Base-by-base conservation (phyloP, 1,284 basidiomycete genomes). In the Moesziomyces globuligerus region DNA sequence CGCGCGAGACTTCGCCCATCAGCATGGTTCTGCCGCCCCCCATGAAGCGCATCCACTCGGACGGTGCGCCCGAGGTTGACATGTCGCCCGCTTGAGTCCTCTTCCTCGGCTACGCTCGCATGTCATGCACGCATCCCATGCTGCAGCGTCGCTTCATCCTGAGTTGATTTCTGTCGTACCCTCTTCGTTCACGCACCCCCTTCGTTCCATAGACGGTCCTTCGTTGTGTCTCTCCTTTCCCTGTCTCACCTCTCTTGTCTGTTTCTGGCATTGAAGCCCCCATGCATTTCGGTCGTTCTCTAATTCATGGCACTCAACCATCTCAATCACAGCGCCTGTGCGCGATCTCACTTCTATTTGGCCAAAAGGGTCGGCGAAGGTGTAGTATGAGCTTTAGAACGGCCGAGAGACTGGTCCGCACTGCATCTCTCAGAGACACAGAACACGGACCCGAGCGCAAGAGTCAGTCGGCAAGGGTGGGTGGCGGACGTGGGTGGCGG, bases 1-100 rank as follows among this genome's bases (percentile, higher is more conserved):
- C 53, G 20, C 25, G 68, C 38, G 68, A 71, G 26, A 60, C 57
- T 6, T 61, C 56, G 24, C 68, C 68, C 7, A 58, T 51, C 62
- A 66, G 51, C 51, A 71, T 71, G 62, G 57, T 66, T 9, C 55
- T 71, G 13, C 68, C 68, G 20, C 68, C 68, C 8, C 68, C 68
- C 9, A 66, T 71, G 62, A 61, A 58, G 51, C 46, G 62, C 21
- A 55, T 57, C 32, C 58, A 58, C 13, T 43, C 53, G 11, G 62
- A 62, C n/a, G 34, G 18, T 2, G 68, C 54, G 13, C 62, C 68
- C 1, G 68, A 71, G 20, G 55, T 66, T 13, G 62, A 66, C 28
- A 71, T 71, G 68, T 53, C 57, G 7, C 48, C 68, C 43, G 61
- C 53, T 17, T 66, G 34, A 55, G 25, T 9, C 20, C 10, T 34